phyloP scores from a whole-genome alignment of 2,329 filamentous ascomycete genomes.

The Juglanconis juglandina region DNA sequence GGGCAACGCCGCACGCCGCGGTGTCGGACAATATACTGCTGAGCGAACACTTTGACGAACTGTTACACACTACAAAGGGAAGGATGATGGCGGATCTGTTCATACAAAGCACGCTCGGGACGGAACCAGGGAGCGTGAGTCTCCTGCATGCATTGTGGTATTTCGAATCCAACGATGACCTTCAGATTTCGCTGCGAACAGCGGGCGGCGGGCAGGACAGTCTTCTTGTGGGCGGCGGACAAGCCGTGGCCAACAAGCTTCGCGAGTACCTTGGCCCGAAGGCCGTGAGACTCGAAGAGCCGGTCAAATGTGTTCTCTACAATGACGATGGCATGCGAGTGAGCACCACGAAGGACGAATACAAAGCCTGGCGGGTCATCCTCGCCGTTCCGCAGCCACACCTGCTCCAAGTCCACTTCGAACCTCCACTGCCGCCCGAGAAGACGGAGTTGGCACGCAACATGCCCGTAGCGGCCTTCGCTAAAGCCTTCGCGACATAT shows the following conservation, averaged over 20 bases:
- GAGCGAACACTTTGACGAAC: conserved; percentile 9
- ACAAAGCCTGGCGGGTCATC: no score
- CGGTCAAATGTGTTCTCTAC: neutral
- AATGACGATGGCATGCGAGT: no score
- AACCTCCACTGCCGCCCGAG: no score
- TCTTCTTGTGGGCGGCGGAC: conserved; percentile 14
- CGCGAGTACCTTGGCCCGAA: conserved; percentile 6
- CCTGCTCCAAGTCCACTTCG: neutral
- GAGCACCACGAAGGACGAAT: no score
- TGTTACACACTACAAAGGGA: conserved; percentile 6
- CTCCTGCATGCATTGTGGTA: conserved; percentile 15
- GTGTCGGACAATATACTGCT: conserved; percentile 9
- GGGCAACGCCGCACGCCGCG: no score
- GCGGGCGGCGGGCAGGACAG: conserved; percentile 15
- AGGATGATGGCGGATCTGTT: conserved; percentile 10
- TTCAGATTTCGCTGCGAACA: conserved; percentile 3
- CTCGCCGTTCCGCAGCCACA: no score
- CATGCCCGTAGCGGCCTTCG: conserved; percentile 17
- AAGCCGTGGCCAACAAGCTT: conserved; percentile 17
- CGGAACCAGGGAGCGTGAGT: conserved; percentile 1
- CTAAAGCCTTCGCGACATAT: conserved; percentile 18
- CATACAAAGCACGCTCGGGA: conserved; percentile 12
- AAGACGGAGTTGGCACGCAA: neutral
- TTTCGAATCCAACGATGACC: conserved; percentile 10
- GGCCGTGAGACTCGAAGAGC: conserved; percentile 12